Evolutionary conservation across 306 rosid genomes (phyloP), one percentile per base, ranked within the genome.

Genomic region (Sicyos baderoa): DNA sequence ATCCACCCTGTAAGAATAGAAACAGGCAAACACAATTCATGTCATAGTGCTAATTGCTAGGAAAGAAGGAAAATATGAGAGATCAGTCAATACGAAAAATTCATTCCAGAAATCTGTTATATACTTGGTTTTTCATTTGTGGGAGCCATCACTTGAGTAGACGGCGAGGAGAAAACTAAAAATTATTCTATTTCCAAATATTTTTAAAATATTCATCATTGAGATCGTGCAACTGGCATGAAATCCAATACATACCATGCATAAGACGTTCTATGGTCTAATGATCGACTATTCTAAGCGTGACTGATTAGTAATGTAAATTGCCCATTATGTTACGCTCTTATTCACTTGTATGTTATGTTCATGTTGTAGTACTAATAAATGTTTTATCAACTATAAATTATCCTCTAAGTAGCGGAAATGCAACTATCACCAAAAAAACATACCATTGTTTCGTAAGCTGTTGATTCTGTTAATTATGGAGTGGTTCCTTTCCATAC

Each of bases 1-100:
- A 94, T 82, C 99, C 99, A 94, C 51, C 99, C 99, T 90, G 95
- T 82, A 85, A 8, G 19, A 78, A 54, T 54, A 54, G 54, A 79
- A 63, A 56, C 52, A 58, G 67, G 44, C 63, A 54, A 54, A 69
- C 58, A 70, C 58, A 62, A 80, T 19, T 76, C 42, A 60, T 72
- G 65, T 37, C 47, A 54, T 42, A 29, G 64, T 21, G 52, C 48
- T 48, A 48, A 48, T 66, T 22, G 48, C 19, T 66, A 66, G 71
- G 0, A 6, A 47, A 22, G 25, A 42, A 42, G 44, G 47, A 29
- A 59, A 59, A 59, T 16, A 44, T 16, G 15, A 22, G 15, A 21
- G 4, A 21, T 23, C 3, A 14, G 19, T 42, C 40, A 13, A 14
- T 13, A 45, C 35, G 15, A 19, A 19, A 59, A 45, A 65, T 12